phyloP scores from a whole-genome alignment of 2,329 filamentous ascomycete genomes.

The Sclerotinia sclerotiorum region DNA sequence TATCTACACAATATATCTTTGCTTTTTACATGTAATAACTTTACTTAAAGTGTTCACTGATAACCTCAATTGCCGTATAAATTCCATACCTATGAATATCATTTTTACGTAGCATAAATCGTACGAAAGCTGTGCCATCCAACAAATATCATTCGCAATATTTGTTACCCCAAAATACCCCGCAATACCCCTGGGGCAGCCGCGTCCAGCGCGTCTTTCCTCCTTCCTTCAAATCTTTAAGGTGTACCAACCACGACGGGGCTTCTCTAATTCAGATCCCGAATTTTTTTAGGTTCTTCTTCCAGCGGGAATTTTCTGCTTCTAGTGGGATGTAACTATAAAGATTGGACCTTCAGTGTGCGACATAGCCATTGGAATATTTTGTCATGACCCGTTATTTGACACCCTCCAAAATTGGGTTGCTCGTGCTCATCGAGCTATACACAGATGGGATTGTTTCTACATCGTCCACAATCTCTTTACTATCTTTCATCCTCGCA shows the following conservation, averaged over 20 bases:
- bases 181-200: conserved; percentile 5
- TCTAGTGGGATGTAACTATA: neutral
- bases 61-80: neutral
- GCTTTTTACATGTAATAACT: neutral
- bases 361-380: neutral
- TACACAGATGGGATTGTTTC: conserved; percentile 74
- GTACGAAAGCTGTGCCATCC: neutral
- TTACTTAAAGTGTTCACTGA: neutral
- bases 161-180: neutral
- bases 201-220: conserved; percentile 10
- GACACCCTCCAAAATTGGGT: conserved; percentile 82
- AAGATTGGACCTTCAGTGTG: neutral
- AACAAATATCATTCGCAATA: neutral
- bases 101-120: neutral
- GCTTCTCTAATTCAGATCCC: neutral
- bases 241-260: neutral
- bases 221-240: neutral
- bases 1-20: neutral
- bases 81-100: neutral
- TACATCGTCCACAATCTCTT: conserved; percentile 66
- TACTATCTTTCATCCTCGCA: conserved; percentile 76
- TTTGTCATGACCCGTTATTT: conserved; percentile 72
- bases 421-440: conserved; percentile 77
- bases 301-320: neutral
- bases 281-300: neutral